Conservation (phyloP, 768 basidiomycete species). For the Auricularia sp. region DNA sequence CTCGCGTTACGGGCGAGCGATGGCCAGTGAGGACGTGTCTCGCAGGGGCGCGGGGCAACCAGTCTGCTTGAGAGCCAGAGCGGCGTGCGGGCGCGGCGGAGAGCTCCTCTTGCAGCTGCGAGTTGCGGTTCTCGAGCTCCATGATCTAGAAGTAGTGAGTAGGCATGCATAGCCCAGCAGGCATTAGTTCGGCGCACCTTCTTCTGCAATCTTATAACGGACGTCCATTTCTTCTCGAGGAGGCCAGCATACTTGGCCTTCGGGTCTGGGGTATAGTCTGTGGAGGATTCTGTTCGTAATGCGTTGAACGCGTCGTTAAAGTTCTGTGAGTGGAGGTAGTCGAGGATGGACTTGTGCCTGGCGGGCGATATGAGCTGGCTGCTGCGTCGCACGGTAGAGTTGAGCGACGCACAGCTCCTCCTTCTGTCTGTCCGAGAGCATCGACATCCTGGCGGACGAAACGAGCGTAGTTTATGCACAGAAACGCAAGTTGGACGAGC, state of each 20-base stretch:
- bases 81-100: conserved; percentile 24
- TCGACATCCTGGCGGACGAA: conserved; percentile 8
- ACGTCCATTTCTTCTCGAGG: conserved; percentile 97
- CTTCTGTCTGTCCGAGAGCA: conserved; percentile 12
- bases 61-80: conserved; percentile 48
- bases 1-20: conserved; percentile 61
- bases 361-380: background rate
- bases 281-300: conserved; percentile 18
- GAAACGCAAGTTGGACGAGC: too few species aligned
- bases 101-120: conserved; percentile 68
- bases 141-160: conserved; percentile 54
- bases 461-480: conserved; percentile 1
- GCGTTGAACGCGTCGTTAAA: conserved; percentile 14
- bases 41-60: conserved; percentile 82
- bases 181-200: conserved; percentile 43
- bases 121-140: conserved; percentile 79
- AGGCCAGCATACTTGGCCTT: conserved; percentile 80
- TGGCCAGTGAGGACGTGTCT: conserved; percentile 70
- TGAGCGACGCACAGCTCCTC: conserved; percentile 12
- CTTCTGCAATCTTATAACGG: conserved; percentile 90
- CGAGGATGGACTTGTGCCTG: conserved; percentile 27
- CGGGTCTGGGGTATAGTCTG: conserved; percentile 69
- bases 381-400: background rate
- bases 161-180: background rate
- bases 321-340: conserved; percentile 24